These are phyloP conservation scores for Candida coquimbonensis DNA, from an alignment of 805 yeast genomes.

Conservation along the genomic window DNA sequence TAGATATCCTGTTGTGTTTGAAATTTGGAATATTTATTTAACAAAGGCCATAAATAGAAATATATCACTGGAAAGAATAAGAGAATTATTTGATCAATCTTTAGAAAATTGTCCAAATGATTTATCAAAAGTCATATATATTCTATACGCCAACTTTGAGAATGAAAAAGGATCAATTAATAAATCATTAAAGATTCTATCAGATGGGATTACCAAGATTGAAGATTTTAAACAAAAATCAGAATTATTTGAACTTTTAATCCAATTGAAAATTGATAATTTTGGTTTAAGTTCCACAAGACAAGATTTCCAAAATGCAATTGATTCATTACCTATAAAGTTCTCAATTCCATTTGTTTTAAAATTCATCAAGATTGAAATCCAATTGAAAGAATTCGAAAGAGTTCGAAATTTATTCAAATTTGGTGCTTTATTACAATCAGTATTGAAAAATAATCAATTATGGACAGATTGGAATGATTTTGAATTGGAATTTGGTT, in stretches of 20 bases:
- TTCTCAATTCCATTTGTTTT: conserved; percentile 37
- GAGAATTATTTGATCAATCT: conserved; percentile 73
- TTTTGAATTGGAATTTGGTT: conserved; percentile 69
- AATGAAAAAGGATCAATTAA: conserved; percentile 42
- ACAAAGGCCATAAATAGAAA: conserved; percentile 35
- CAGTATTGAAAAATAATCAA: conserved; percentile 25
- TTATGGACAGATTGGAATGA: conserved; percentile 68
- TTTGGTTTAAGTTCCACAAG: conserved; percentile 39
- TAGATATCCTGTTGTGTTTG: conserved; percentile 51
- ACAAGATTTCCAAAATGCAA: conserved; percentile 44
- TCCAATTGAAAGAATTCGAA: conserved; percentile 38
- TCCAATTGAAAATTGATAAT: conserved; percentile 32
- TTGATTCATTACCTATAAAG: conserved; percentile 38
- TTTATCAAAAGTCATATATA: conserved; percentile 40
- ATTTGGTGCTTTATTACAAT: conserved; percentile 41
- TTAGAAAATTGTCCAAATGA: conserved; percentile 43
- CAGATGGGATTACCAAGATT: conserved; percentile 31
- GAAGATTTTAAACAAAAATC: conserved; percentile 24
- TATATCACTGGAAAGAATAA: conserved; percentile 42
- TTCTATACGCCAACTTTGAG: conserved; percentile 59
- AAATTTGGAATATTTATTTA: conserved; percentile 68
- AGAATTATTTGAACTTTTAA: conserved; percentile 36
- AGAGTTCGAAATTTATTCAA: conserved; percentile 60
- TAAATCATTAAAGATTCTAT: conserved; percentile 42
- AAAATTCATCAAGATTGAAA: conserved; percentile 55